Evolutionary conservation across 2,329 filamentous ascomycete genomes (phyloP).

Genomic region (Fusarium verrucosum): DNA sequence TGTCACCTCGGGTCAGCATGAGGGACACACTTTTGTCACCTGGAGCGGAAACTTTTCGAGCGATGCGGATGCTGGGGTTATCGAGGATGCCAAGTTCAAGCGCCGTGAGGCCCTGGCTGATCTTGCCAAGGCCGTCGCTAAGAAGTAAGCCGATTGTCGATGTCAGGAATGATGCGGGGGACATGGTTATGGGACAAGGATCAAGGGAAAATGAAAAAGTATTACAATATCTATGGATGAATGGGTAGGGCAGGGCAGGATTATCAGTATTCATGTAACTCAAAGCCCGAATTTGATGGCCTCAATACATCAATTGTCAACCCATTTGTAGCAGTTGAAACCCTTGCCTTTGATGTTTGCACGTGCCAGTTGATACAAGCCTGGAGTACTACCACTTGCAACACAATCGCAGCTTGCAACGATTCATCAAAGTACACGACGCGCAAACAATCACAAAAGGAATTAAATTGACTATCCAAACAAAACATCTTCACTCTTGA

Average conservation of each 20-base stretch:
- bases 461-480: not conserved
- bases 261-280: constrained; percentile 7
- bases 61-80: constrained; percentile 75
- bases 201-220: not conserved
- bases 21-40: constrained; percentile 72
- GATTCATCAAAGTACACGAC: too few species aligned
- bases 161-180: not conserved
- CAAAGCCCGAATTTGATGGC: not conserved
- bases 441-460: not conserved
- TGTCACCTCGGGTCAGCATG: constrained; percentile 71
- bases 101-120: constrained; percentile 75
- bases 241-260: constrained; percentile 2
- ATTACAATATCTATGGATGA: not conserved
- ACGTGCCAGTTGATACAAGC: not conserved
- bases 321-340: not conserved
- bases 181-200: not conserved
- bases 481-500: too few species aligned
- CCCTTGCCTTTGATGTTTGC: not conserved
- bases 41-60: constrained; percentile 76
- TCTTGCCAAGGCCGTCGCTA: constrained; percentile 61
- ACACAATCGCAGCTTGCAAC: not conserved
- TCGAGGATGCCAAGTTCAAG: constrained; percentile 81
- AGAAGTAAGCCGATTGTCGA: constrained; percentile 41
- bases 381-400: not conserved
- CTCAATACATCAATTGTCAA: not conserved